Evolutionary conservation across 345 rosid genomes (phyloP).

Genomic region (Euclidium syriacum): DNA sequence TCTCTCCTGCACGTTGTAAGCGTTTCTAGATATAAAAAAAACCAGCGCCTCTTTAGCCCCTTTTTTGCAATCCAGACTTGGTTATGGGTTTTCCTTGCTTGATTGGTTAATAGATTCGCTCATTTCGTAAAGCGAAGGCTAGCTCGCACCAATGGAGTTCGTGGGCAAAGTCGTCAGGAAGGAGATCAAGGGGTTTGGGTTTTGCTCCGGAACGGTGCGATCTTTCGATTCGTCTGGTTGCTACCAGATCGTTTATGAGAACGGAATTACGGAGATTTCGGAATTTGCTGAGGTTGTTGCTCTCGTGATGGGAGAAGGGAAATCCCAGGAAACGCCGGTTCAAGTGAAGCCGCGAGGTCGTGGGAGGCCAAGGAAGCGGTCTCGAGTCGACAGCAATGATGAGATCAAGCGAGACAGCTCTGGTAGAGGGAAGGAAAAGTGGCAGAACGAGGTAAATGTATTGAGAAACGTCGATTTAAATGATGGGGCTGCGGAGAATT

Average conservation of each 20-base stretch:
- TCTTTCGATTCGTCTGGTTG: slow-evolving; percentile 57
- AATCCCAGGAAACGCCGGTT: slow-evolving; percentile 13
- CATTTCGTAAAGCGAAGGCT: slow-evolving; percentile 5
- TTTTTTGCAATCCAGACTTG: not conserved
- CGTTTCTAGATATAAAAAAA: not conserved
- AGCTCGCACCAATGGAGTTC: slow-evolving; percentile 43
- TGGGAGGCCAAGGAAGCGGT: slow-evolving; percentile 44
- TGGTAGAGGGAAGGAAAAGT: slow-evolving; percentile 26
- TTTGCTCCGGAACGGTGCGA: slow-evolving; percentile 44
- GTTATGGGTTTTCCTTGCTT: slow-evolving; percentile 7
- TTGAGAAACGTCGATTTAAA: slow-evolving; percentile 40
- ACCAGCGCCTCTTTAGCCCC: not conserved
- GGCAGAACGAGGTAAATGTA: slow-evolving; percentile 20
- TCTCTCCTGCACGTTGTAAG: slow-evolving; percentile 23
- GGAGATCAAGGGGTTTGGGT: slow-evolving; percentile 43
- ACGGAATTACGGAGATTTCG: slow-evolving; percentile 61
- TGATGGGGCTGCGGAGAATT: slow-evolving; percentile 32
- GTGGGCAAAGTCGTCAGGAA: slow-evolving; percentile 61
- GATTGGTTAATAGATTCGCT: slow-evolving; percentile 18
- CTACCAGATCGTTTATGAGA: slow-evolving; percentile 56
- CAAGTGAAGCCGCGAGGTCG: slow-evolving; percentile 37
- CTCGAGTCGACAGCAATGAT: slow-evolving; percentile 31
- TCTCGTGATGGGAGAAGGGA: slow-evolving; percentile 28
- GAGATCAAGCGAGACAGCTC: slow-evolving; percentile 25
- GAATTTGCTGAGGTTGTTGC: slow-evolving; percentile 37